Conservation (phyloP, 2,329 filamentous ascomycete species). For the Aciculosporium take region DNA sequence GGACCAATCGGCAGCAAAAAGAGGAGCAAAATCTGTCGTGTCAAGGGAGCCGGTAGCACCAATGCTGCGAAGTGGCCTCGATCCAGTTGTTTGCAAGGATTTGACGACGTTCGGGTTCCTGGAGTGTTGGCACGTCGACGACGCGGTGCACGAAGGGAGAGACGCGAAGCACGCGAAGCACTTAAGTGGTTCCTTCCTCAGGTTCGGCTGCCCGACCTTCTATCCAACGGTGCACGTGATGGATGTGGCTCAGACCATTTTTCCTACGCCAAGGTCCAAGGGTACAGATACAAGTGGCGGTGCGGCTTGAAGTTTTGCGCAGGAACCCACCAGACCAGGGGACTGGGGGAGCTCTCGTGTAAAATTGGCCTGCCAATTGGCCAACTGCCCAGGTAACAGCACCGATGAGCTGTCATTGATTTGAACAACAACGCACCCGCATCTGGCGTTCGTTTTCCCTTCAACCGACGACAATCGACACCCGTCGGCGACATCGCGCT, state of each 20-base stretch:
- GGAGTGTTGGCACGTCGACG: slow-evolving; percentile 21
- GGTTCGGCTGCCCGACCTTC: slow-evolving; percentile 9
- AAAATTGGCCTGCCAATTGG: no score
- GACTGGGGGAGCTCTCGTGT: no score
- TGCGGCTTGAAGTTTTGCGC: not conserved
- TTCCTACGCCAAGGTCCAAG: not conserved
- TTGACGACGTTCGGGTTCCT: slow-evolving; percentile 12
- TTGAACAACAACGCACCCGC: not conserved
- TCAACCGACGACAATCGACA: not conserved
- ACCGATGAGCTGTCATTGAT: no score
- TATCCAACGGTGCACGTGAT: not conserved
- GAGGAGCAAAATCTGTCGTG: not conserved
- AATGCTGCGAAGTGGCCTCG: not conserved
- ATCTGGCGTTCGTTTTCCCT: not conserved
- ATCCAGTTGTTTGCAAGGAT: slow-evolving; percentile 9
- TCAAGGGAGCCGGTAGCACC: not conserved
- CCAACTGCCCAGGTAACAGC: no score
- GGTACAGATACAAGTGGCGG: slow-evolving; percentile 12
- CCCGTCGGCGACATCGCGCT: no score
- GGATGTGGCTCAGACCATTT: not conserved
- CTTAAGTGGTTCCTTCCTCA: slow-evolving; percentile 23
- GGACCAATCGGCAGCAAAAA: not conserved
- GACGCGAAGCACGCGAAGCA: slow-evolving; percentile 26
- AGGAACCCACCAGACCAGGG: no score
- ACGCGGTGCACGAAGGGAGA: slow-evolving; percentile 20